Conservation (phyloP, 768 basidiomycete species). For the Paxillus ammoniavirescens region DNA sequence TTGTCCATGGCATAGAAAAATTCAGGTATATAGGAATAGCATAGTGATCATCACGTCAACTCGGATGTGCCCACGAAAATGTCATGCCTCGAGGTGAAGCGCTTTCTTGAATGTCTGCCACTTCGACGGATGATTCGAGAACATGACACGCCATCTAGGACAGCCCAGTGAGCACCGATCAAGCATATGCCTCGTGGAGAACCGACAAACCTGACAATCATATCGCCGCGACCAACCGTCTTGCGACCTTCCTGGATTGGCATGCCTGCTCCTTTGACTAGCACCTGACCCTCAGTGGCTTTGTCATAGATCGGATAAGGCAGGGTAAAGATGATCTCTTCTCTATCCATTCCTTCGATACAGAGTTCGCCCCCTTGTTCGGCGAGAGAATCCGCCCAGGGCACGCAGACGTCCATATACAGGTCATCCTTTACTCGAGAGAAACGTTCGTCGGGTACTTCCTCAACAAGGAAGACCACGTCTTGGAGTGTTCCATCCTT, state of each 20-base stretch:
- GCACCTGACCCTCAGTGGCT: constrained; percentile 46
- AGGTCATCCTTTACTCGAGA: constrained; percentile 56
- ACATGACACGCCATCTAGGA: constrained; percentile 32
- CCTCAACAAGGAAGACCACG: constrained; percentile 64
- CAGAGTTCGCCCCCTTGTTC: constrained; percentile 48
- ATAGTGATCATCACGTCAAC: constrained; percentile 17
- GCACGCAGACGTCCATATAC: constrained; percentile 51
- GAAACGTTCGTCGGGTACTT: constrained; percentile 57
- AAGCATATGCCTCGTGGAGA: constrained; percentile 2
- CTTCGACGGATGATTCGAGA: constrained; percentile 29
- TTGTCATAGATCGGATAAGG: constrained; percentile 52
- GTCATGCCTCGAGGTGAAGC: constrained; percentile 27
- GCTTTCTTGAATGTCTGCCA: constrained; percentile 31
- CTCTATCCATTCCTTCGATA: constrained; percentile 58
- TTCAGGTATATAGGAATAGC: constrained; percentile 16
- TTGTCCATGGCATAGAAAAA: constrained; percentile 17
- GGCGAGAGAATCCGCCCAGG: constrained; percentile 51
- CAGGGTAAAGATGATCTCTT: constrained; percentile 47
- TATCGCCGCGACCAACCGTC: constrained; percentile 56
- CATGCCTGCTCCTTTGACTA: constrained; percentile 67
- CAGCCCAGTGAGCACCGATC: not conserved
- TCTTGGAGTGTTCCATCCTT: constrained; percentile 58
- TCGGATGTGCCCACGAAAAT: constrained; percentile 1
- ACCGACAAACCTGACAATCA: constrained; percentile 53
- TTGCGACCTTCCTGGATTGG: constrained; percentile 53